phyloP scores from a whole-genome alignment of 2,329 filamentous ascomycete species.

The Alternaria viburni region DNA sequence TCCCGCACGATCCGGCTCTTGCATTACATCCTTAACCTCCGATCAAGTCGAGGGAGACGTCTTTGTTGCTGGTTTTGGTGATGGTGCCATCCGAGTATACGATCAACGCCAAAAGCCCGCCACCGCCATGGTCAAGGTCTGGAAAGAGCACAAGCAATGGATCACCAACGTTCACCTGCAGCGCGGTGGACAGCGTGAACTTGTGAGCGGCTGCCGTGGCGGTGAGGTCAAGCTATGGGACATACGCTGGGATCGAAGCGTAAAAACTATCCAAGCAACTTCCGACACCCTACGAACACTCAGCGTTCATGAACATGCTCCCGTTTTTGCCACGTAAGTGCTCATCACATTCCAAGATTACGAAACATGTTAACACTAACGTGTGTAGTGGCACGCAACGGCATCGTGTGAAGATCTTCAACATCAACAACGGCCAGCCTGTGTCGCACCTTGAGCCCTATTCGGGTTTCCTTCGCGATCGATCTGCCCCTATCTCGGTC shows the following conservation, averaged over 20 bases:
- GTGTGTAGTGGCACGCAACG: conserved; percentile 77
- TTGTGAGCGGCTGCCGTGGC: conserved; percentile 88
- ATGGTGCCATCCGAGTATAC: conserved; percentile 92
- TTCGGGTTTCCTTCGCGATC: conserved; percentile 83
- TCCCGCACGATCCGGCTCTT: conserved; percentile 89
- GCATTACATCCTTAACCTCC: conserved; percentile 92
- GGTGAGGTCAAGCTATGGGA: conserved; percentile 97
- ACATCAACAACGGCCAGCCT: conserved; percentile 75
- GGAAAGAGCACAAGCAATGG: conserved; percentile 97
- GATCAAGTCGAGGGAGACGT: conserved; percentile 98
- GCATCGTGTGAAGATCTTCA: conserved; percentile 90
- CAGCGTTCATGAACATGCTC: conserved; percentile 93
- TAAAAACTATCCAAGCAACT: conserved; percentile 76
- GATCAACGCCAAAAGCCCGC: conserved; percentile 84
- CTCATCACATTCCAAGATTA: conserved; percentile 66
- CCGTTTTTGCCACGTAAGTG: conserved; percentile 74
- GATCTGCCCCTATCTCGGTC: conserved; percentile 80
- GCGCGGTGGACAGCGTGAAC: conserved; percentile 87
- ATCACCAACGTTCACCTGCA: conserved; percentile 97
- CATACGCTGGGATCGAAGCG: conserved; percentile 80
- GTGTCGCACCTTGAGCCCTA: conserved; percentile 89
- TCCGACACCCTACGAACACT: conserved; percentile 81
- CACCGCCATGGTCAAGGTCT: conserved; percentile 93
- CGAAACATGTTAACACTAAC: conserved; percentile 21
- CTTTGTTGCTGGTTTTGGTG: conserved; percentile 95